Base-by-base conservation (phyloP, 345 rosid species). In the Linum trigynum region DNA sequence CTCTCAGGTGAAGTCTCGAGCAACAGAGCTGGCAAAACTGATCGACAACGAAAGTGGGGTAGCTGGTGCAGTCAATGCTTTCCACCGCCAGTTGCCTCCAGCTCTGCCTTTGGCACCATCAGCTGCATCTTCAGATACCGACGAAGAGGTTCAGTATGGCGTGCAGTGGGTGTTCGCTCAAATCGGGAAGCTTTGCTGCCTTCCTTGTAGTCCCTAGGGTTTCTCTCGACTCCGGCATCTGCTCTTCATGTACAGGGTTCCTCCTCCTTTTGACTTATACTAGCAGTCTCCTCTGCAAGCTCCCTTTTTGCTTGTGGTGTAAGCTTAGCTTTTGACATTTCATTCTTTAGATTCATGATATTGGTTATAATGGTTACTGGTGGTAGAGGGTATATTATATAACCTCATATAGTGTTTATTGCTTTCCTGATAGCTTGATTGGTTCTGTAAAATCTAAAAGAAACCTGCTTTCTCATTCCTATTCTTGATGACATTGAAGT, bases 11-110 rank as follows among this genome's bases (percentile, higher is more conserved):
- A 94, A 86, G 77, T 67, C 84, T 38, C 83, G 45, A 65, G 89
- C 86, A 16, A 82, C 76, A 83, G 92, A 86, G 60, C 65, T 90
- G 42, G 95, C 95, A 0, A 86, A 84, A 73, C 63, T 77, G 70
- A 83, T 94, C 57, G 97, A 86, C 79, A 94, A 85, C 10, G 99
- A 94, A 78, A 97, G 90, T 59, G 99, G 99, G 35, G 97, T 94
- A 57, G 92, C 87, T 0, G 85, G 86, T 50, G 95, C 99, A 7
- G 96, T 94, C 38, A 83, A 86, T 68, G 96, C 92, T 43, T 94
- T 94, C 75, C 97, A 94, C 71, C 76, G 85, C 68, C 96, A 94
- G 76, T 81, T 94, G 39, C 99, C 99, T 40, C 63, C 66, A 0
- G 88, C 85, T 76, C 32, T 85, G 65, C 81, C 84, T 0, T 39